Evolutionary conservation across 2,329 filamentous ascomycete genomes (phyloP).

Genomic region (Aspergillus pseudoterreus): DNA sequence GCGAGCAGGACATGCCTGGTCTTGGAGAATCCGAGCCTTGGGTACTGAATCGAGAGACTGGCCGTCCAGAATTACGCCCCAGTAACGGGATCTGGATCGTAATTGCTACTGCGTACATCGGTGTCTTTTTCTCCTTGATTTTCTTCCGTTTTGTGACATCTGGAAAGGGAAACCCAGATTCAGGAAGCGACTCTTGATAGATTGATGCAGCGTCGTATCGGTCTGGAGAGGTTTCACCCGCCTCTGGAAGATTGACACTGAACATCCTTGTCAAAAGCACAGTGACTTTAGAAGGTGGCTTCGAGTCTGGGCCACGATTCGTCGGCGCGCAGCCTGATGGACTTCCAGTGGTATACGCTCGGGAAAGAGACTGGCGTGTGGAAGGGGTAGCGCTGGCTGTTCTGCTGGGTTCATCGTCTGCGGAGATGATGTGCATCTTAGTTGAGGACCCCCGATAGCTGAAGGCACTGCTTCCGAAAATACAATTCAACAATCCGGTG

Average conservation of each 20-base stretch:
- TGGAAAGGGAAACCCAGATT: constrained; percentile 36
- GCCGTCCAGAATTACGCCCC: constrained; percentile 30
- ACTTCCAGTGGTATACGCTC: constrained; percentile 37
- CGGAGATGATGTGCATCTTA: constrained; percentile 56
- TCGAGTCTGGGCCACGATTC: constrained; percentile 26
- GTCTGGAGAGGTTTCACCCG: constrained; percentile 35
- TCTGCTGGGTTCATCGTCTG: constrained; percentile 31
- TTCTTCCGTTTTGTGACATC: constrained; percentile 42
- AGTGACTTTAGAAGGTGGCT: constrained; percentile 47
- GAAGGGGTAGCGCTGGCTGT: constrained; percentile 24
- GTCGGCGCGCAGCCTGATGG: constrained; percentile 23
- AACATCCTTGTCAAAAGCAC: constrained; percentile 59
- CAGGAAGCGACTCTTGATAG: constrained; percentile 31
- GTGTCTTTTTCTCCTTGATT: constrained; percentile 51
- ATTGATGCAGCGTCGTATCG: constrained; percentile 29
- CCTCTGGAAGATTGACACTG: constrained; percentile 52
- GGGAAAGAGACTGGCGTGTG: constrained; percentile 32
- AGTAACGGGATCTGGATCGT: constrained; percentile 51
- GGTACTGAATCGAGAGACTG: constrained; percentile 33
- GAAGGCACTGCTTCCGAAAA: constrained; percentile 58
- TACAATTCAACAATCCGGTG: constrained; percentile 53
- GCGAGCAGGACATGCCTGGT: constrained; percentile 35
- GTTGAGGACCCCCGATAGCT: constrained; percentile 58
- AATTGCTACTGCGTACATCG: constrained; percentile 58
- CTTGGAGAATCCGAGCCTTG: constrained; percentile 30